Base-by-base conservation (phyloP, 1,139 yeast species). In the Zygoascus meyerae region DNA sequence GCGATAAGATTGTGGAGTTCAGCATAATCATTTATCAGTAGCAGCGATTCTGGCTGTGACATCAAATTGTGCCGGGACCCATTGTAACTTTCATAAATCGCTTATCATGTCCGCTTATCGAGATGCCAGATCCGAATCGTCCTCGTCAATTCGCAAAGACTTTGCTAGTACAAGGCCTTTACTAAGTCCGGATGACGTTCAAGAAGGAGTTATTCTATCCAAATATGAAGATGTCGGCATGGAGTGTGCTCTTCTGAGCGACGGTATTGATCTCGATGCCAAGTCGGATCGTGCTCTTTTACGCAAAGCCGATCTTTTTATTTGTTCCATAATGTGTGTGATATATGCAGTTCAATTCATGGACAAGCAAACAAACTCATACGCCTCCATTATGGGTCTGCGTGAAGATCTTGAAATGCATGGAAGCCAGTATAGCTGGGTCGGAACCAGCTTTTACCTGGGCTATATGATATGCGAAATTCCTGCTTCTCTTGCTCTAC, bases 321-420 rank as follows among this genome's bases (percentile, higher is more conserved):
- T 82, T 51, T 64, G 78, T 53, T 83, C 86, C 0, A 50, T 80
- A 32, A 68, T 81, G 69, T 73, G 81, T 56, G 50, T 76, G 10
- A 60, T 79, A n/a, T 79, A 79, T 58, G 73, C 79, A n/a, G 67
- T 74, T 37, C 86, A 81, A 60, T 79, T 75, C 52, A 78, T 81
- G 80, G 89, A 81, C 61, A 82, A 82, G 57, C 64, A 73, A 11
- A 67, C 85, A 6, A 77, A 73, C 34, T 69, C 81, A 14, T 75
- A 73, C 49, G 86, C 85, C 4, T 70, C 84, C 0, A 70, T 82
- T 43, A 69, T 81, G 72, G 85, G 85, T 0, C 69, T 80, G 37
- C 66, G 68, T 48, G 57, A 62, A 2, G 67, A 72, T 50, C 54
- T 72, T 46, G 30, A 57, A 40, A 60, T 60, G 64, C 53, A 58